phyloP scores from a whole-genome alignment of 495 filamentous ascomycete genomes.

The Halenospora varia region DNA sequence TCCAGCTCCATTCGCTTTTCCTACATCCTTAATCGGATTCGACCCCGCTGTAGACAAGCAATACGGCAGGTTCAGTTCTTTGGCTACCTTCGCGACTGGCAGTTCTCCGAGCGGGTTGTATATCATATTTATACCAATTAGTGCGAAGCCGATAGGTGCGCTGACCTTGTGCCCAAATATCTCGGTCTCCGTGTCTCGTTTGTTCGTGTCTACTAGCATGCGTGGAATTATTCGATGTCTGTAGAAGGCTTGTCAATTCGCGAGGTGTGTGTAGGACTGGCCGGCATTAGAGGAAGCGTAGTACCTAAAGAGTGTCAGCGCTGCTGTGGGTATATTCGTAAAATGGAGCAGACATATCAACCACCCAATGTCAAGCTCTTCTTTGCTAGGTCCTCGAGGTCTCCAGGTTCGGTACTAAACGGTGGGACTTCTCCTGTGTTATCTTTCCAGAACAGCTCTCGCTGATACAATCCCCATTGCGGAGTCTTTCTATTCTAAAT shows the following conservation, averaged over 20 bases:
- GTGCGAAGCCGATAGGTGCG: constrained; percentile 61
- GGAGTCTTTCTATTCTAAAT: constrained; percentile 51
- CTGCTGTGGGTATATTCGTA: background rate
- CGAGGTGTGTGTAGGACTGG: constrained; percentile 59
- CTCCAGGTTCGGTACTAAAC: constrained; percentile 58
- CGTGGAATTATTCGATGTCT: constrained; percentile 62
- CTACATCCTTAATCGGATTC: constrained; percentile 55
- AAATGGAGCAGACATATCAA: constrained; percentile 29
- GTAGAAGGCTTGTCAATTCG: constrained; percentile 66
- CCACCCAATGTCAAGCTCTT: constrained; percentile 48
- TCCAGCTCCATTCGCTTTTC: constrained; percentile 44
- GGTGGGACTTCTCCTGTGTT: constrained; percentile 46
- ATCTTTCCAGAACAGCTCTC: constrained; percentile 54
- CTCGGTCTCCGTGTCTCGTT: constrained; percentile 49
- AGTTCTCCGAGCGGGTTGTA: constrained; percentile 55
- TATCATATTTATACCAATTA: constrained; percentile 64
- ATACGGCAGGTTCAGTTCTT: constrained; percentile 52
- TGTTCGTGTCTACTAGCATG: constrained; percentile 58
- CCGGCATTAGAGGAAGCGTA: constrained; percentile 67
- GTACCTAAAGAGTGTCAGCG: constrained; percentile 29
- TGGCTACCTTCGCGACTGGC: constrained; percentile 54
- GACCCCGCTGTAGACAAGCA: constrained; percentile 57
- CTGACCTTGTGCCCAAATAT: constrained; percentile 60
- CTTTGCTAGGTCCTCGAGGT: constrained; percentile 55
- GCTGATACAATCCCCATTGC: constrained; percentile 57